Evolutionary conservation across 352 stramenopile genomes (phyloP).

Genomic region (Phytophthora megakarya): DNA sequence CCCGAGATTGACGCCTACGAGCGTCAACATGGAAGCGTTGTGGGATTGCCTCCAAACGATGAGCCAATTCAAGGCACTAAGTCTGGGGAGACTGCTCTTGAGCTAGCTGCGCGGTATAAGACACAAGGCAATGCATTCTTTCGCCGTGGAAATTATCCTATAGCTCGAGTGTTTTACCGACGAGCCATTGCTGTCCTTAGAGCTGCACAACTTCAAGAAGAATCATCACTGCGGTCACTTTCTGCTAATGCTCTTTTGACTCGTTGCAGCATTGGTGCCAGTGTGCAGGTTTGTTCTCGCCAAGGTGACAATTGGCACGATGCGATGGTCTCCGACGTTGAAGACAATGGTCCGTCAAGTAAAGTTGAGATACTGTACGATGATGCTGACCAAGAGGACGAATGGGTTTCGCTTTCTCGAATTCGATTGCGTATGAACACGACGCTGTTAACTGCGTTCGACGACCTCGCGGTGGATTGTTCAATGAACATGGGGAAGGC

Average conservation of each 20-base stretch:
- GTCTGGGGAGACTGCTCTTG: constrained; percentile 22
- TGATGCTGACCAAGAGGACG: constrained; percentile 49
- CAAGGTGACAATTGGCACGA: constrained; percentile 37
- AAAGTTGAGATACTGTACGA: constrained; percentile 76
- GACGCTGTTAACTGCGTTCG: constrained; percentile 49
- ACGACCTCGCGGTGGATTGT: constrained; percentile 63
- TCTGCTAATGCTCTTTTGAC: constrained; percentile 35
- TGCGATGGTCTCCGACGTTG: constrained; percentile 73
- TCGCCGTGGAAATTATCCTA: constrained; percentile 59
- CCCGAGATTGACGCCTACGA: constrained; percentile 65
- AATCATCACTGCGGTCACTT: constrained; percentile 43
- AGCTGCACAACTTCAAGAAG: constrained; percentile 47
- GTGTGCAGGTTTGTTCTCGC: constrained; percentile 47
- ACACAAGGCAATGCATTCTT: constrained; percentile 65
- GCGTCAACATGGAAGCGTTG: constrained; percentile 50
- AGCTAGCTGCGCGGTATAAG: constrained; percentile 47
- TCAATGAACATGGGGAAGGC: constrained; percentile 87
- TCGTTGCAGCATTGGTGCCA: constrained; percentile 58
- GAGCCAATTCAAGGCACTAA: constrained; percentile 5
- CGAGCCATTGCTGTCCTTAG: constrained; percentile 58
- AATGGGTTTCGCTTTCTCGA: constrained; percentile 48
- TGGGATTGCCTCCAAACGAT: constrained; percentile 48
- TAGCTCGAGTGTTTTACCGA: constrained; percentile 65
- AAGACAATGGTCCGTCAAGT: constrained; percentile 35
- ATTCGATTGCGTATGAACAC: constrained; percentile 68